Evolutionary conservation across 805 yeast genomes (phyloP).

Genomic region (Metschnikowia picachoensis): DNA sequence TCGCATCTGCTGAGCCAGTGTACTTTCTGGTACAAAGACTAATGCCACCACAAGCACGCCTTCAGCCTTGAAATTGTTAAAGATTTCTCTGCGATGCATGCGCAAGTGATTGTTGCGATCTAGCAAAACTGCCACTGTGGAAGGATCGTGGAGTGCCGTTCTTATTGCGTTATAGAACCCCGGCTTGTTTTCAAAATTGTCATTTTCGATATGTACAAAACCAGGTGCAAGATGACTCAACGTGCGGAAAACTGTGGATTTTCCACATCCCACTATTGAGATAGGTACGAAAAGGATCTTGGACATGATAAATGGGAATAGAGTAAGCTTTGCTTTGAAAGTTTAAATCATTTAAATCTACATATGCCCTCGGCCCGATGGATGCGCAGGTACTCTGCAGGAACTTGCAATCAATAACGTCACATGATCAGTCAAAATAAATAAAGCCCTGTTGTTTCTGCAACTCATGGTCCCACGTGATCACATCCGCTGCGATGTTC

Average conservation of each 20-base stretch:
- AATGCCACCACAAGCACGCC: slow-evolving; percentile 61
- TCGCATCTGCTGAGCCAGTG: slow-evolving; percentile 38
- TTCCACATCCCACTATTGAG: slow-evolving; percentile 93
- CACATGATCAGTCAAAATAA: slow-evolving; percentile 6
- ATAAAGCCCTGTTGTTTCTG: slow-evolving; percentile 10
- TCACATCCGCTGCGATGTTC: slow-evolving; percentile 5
- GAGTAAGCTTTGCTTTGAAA: too few species aligned
- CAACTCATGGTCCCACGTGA: slow-evolving; percentile 5
- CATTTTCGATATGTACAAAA: slow-evolving; percentile 82
- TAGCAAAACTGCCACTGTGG: slow-evolving; percentile 51
- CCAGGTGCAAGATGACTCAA: slow-evolving; percentile 47
- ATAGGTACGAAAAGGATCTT: slow-evolving; percentile 74
- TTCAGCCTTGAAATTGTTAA: slow-evolving; percentile 43
- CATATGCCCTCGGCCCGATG: neutral
- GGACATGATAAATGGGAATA: neutral
- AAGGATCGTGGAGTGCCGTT: slow-evolving; percentile 23
- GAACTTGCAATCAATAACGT: neutral
- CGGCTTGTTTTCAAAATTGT: slow-evolving; percentile 51
- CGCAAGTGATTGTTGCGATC: slow-evolving; percentile 81
- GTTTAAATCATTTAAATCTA: neutral
- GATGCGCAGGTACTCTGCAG: slow-evolving; percentile 1
- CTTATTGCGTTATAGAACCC: slow-evolving; percentile 48
- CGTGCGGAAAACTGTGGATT: slow-evolving; percentile 74
- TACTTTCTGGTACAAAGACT: slow-evolving; percentile 49
- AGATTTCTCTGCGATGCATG: slow-evolving; percentile 65